These are phyloP conservation scores for Rhizopogon sp. DNA, from an alignment of 768 basidiomycete species.

Conservation along the genomic window DNA sequence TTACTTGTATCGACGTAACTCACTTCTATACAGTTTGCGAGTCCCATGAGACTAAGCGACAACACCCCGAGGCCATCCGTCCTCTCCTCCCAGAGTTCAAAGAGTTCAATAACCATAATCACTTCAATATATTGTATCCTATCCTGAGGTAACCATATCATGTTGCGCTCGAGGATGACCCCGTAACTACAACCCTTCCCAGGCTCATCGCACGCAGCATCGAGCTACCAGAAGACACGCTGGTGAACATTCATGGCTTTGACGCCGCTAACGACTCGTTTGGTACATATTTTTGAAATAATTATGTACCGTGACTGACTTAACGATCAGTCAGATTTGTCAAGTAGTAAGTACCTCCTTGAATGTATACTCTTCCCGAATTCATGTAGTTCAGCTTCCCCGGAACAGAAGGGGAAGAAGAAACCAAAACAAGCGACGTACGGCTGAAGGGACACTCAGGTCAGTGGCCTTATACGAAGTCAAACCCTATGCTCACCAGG, in stretches of 20 bases:
- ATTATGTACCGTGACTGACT: background rate
- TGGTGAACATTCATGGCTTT: conserved; percentile 44
- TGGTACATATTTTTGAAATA: conserved; percentile 20
- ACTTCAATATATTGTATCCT: conserved; percentile 45
- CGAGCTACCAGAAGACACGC: conserved; percentile 48
- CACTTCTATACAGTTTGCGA: too few relatives aligned
- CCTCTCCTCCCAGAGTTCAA: conserved; percentile 51
- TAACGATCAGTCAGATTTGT: conserved; percentile 47
- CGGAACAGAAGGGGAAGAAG: conserved; percentile 41
- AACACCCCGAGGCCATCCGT: conserved; percentile 44
- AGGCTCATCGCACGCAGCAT: conserved; percentile 49
- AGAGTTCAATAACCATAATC: conserved; percentile 45
- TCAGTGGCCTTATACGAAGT: conserved; percentile 10
- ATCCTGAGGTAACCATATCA: conserved; percentile 33
- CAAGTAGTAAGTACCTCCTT: conserved; percentile 47
- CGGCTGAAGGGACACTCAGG: conserved; percentile 61
- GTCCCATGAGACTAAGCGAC: conserved; percentile 30
- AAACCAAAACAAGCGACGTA: conserved; percentile 46
- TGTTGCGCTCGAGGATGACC: background rate
- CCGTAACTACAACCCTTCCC: background rate
- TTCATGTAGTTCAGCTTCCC: conserved; percentile 36
- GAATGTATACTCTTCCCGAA: background rate
- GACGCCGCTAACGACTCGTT: conserved; percentile 36
- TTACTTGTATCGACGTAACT: background rate
- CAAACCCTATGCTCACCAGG: background rate